These are phyloP conservation scores for Chrysoporthe deuterocubensis DNA, from an alignment of 2,329 filamentous ascomycete species.

Conservation along the genomic window DNA sequence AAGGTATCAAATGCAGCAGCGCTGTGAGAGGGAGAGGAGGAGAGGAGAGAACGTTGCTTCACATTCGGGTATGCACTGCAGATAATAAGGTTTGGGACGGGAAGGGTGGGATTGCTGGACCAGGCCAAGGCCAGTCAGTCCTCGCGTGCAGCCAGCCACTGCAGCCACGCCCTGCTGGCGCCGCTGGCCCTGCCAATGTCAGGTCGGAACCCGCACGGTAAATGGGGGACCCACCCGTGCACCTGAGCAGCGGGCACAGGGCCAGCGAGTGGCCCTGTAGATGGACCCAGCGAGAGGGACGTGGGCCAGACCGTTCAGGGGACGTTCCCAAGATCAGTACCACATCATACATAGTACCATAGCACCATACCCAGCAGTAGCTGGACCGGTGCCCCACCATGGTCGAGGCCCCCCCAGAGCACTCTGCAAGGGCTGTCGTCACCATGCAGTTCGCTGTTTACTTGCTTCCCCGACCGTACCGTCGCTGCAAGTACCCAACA, in stretches of 20 bases:
- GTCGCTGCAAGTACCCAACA: too few species aligned
- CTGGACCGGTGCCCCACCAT: constrained; percentile 2
- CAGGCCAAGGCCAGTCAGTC: neutral
- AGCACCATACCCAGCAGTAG: neutral
- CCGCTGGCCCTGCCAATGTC: neutral
- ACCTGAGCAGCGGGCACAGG: neutral
- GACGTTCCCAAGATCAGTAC: neutral
- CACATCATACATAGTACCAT: too few species aligned
- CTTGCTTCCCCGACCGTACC: neutral
- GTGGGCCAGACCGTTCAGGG: constrained; percentile 8
- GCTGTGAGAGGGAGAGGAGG: constrained; percentile 18
- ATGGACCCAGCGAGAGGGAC: constrained; percentile 10
- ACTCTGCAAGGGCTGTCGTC: constrained; percentile 7
- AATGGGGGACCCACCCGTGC: neutral
- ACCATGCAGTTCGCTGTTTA: neutral
- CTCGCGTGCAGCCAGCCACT: constrained; percentile 3
- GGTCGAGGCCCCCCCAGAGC: constrained; percentile 1
- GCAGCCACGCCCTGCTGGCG: neutral
- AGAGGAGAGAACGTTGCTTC: neutral
- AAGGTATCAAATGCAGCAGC: constrained; percentile 15
- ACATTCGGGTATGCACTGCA: constrained; percentile 27
- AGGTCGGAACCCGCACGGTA: constrained; percentile 2
- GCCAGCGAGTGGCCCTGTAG: neutral
- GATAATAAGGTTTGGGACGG: constrained; percentile 26
- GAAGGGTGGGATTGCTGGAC: neutral